Evolutionary conservation across 306 rosid species (phyloP), one percentile per base, ranked within the genome.

Genomic region (Spatholobus suberectus): DNA sequence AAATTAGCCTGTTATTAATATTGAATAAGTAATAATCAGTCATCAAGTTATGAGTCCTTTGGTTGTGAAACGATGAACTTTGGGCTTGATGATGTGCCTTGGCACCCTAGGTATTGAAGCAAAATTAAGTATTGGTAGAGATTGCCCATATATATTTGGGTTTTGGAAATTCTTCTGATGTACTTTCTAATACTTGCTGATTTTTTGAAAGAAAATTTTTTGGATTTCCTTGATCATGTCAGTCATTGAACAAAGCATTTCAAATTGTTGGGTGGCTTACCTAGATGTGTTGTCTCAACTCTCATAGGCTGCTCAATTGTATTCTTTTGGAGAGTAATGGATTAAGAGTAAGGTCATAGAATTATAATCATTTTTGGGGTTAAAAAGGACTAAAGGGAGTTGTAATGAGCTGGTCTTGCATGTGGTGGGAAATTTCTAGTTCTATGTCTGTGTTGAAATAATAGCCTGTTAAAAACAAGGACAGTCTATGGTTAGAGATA

Each of bases 381-480:
- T 75, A 20, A 10, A 46, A 62, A 66, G 62, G 58, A 26, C 52
- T 54, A 23, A 34, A 52, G 73, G 38, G 23, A 69, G 66, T n/a
- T 79, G 43, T 20, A 66, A 43, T 29, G 68, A 76, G 47, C 17
- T 68, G 54, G 46, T 73, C 63, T 75, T 46, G 23, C 79, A 5
- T 78, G 32, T 23, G 54, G 54, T 75, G 44, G 57, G 75, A 59
- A 58, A 59, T 20, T 59, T 11, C 70, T 69, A 65, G 26, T 37
- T 51, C 77, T 23, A 8, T 58, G 66, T 58, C 6, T 34, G 1
- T 75, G 75, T 78, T 85, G 59, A 69, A 58, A 75, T 37, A 58
- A 18, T 4, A 10, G 20, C 1, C 13, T 72, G 43, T n/a, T n/a
- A 46, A 59, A 38, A 52, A 73, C 77, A 67, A 84, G 68, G 29